A percentile compares a stretch with the other conserved stretches of the same genome.
These are phyloP conservation scores for Diaporthe ampelina DNA, from an alignment of 2,329 filamentous ascomycete species.

Conservation along the genomic window DNA sequence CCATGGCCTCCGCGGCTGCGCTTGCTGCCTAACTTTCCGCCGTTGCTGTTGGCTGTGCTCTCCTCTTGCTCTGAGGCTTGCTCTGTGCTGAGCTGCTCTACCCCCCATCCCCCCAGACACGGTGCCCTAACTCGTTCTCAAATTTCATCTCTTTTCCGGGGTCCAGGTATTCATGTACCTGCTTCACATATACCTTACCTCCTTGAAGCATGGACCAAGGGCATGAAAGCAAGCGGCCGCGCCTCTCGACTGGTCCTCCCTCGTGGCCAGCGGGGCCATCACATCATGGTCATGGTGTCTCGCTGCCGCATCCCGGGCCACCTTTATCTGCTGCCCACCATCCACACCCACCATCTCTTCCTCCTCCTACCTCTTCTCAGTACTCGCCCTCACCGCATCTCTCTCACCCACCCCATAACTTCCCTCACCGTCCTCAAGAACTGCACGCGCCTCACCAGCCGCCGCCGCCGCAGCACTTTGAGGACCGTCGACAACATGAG, in stretches of 20 bases:
- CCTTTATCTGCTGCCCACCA: constrained; percentile 51
- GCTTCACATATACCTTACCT: constrained; percentile 56
- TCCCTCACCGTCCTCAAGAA: constrained; percentile 55
- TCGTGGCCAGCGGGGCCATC: constrained; percentile 63
- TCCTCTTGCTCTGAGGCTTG: constrained; percentile 42
- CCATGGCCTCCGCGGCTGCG: constrained; percentile 49
- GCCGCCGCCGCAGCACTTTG: constrained; percentile 45
- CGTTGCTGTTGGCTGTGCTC: constrained; percentile 37
- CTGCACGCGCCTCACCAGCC: constrained; percentile 50
- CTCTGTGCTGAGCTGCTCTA: constrained; percentile 34
- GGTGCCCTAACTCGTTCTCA: constrained; percentile 41
- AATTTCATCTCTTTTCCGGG: constrained; percentile 42
- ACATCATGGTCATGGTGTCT: constrained; percentile 61
- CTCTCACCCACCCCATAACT: constrained; percentile 51
- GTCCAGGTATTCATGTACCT: constrained; percentile 52
- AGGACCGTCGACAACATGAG: constrained; percentile 54
- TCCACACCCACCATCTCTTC: constrained; percentile 52
- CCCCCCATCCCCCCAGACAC: constrained; percentile 32
- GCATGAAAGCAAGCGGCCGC: constrained; percentile 72
- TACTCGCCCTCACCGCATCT: constrained; percentile 40
- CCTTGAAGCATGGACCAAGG: constrained; percentile 69
- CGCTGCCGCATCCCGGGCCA: constrained; percentile 61
- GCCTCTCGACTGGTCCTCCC: constrained; percentile 61
- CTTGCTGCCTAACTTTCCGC: constrained; percentile 52
- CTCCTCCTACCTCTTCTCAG: constrained; percentile 56